Conservation (phyloP, 352 stramenopile genomes). For the Globisporangium cylindrosporum region DNA sequence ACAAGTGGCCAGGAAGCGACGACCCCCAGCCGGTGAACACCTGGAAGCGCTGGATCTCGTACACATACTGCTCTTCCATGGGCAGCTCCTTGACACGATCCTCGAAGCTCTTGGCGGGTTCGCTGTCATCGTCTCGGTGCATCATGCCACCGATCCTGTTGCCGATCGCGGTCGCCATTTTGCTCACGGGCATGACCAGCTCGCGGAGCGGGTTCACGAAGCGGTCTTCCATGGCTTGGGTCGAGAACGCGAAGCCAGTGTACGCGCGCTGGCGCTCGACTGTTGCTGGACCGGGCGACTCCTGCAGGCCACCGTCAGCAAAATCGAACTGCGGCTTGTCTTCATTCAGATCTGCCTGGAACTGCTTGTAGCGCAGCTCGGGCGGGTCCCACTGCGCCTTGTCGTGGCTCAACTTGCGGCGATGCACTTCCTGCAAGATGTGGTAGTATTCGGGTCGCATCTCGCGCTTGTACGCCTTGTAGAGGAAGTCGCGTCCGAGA, state of each 20-base stretch:
- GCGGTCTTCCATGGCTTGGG: constrained; percentile 68
- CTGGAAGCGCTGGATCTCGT: constrained; percentile 84
- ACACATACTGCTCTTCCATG: constrained; percentile 64
- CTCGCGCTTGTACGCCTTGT: constrained; percentile 85
- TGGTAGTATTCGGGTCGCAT: constrained; percentile 86
- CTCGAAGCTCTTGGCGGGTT: constrained; percentile 50
- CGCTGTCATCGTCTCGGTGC: constrained; percentile 28
- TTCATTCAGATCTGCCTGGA: constrained; percentile 58
- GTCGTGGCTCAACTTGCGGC: constrained; percentile 33
- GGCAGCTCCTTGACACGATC: constrained; percentile 54
- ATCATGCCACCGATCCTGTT: constrained; percentile 38
- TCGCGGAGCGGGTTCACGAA: constrained; percentile 79
- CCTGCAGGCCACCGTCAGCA: constrained; percentile 28
- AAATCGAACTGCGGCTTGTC: constrained; percentile 64
- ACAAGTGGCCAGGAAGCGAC: constrained; percentile 66
- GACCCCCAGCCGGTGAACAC: constrained; percentile 83
- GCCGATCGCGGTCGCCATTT: constrained; percentile 34
- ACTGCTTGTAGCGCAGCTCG: constrained; percentile 64
- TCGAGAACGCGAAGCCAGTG: constrained; percentile 85
- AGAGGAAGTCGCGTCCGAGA: constrained; percentile 76
- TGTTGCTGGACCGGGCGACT: constrained; percentile 20
- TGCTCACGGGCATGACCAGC: constrained; percentile 64
- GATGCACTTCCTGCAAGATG: constrained; percentile 77
- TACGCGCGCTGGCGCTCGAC: constrained; percentile 53
- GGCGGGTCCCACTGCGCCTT: constrained; percentile 63